Evolutionary conservation across 2,329 filamentous ascomycete genomes (phyloP).

Genomic region (Cladosporium sp.): DNA sequence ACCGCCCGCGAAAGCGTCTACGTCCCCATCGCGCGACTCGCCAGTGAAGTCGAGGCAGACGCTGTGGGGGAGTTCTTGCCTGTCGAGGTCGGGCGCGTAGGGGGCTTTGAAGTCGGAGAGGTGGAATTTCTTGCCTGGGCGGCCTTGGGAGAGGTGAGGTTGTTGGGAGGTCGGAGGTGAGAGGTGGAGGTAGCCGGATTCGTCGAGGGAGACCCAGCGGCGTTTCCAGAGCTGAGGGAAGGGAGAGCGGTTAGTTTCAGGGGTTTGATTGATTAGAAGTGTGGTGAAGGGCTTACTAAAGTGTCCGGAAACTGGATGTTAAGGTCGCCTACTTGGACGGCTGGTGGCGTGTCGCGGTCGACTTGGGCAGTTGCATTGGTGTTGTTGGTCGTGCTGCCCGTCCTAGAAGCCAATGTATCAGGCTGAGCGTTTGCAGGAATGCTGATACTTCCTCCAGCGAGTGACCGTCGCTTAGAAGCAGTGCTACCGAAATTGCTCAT

Average conservation of each 20-base stretch:
- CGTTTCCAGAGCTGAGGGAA: slow-evolving; percentile 79
- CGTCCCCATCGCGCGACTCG: slow-evolving; percentile 31
- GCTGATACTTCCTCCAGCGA: not conserved
- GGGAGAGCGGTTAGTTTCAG: not conserved
- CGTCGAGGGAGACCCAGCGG: slow-evolving; percentile 79
- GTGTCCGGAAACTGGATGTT: slow-evolving; percentile 98
- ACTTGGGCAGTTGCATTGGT: not conserved
- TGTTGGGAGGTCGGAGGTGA: slow-evolving; percentile 59
- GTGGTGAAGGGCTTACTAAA: slow-evolving; percentile 45
- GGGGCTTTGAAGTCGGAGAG: slow-evolving; percentile 77
- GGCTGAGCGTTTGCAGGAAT: slow-evolving; percentile 7
- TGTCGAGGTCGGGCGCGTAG: slow-evolving; percentile 80
- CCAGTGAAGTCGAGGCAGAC: slow-evolving; percentile 56
- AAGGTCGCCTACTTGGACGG: slow-evolving; percentile 76
- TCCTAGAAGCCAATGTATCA: slow-evolving; percentile 4
- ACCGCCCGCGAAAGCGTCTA: slow-evolving; percentile 36
- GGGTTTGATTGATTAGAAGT: not conserved
- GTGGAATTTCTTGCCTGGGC: slow-evolving; percentile 62
- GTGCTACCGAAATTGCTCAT: slow-evolving; percentile 45
- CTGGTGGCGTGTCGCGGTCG: slow-evolving; percentile 43
- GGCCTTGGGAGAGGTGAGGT: slow-evolving; percentile 20
- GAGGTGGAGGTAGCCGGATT: slow-evolving; percentile 76
- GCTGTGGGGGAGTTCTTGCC: slow-evolving; percentile 89
- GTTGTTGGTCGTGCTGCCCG: slow-evolving; percentile 10
- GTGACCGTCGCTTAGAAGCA: slow-evolving; percentile 44